phyloP scores from a whole-genome alignment of 2,329 filamentous ascomycete genomes.

The Cadophora gregata region DNA sequence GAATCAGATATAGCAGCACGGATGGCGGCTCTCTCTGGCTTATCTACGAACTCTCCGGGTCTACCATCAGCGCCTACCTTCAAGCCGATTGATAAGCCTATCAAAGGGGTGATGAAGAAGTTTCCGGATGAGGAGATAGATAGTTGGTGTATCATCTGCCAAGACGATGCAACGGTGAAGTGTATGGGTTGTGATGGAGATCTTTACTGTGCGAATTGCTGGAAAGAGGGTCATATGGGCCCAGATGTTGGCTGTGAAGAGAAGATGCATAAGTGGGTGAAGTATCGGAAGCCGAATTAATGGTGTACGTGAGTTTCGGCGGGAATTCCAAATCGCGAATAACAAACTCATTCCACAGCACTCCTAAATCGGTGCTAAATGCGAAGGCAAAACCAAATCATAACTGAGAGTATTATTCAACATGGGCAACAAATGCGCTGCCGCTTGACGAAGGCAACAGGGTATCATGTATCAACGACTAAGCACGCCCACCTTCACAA shows the following conservation, averaged over 20 bases:
- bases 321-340: neutral
- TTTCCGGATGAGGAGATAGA: conserved; percentile 75
- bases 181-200: conserved; percentile 76
- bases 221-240: conserved; percentile 80
- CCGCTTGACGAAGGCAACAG: neutral
- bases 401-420: neutral
- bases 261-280: conserved; percentile 69
- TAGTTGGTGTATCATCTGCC: conserved; percentile 83
- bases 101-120: conserved; percentile 31
- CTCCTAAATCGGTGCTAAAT: neutral
- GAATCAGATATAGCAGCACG: conserved; percentile 41
- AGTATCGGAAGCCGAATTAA: conserved; percentile 52
- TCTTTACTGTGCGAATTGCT: conserved; percentile 79
- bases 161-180: conserved; percentile 74
- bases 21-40: conserved; percentile 39
- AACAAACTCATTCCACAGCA: neutral
- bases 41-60: conserved; percentile 34
- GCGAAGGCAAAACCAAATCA: neutral
- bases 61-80: conserved; percentile 43
- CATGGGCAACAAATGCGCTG: neutral
- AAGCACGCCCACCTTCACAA: neutral
- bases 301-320: neutral
- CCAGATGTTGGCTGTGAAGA: conserved; percentile 74
- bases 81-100: conserved; percentile 34
- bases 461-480: conserved; percentile 4